These are phyloP conservation scores for Clonostachys chloroleuca DNA, from an alignment of 2,329 filamentous ascomycete species.

Conservation along the genomic window DNA sequence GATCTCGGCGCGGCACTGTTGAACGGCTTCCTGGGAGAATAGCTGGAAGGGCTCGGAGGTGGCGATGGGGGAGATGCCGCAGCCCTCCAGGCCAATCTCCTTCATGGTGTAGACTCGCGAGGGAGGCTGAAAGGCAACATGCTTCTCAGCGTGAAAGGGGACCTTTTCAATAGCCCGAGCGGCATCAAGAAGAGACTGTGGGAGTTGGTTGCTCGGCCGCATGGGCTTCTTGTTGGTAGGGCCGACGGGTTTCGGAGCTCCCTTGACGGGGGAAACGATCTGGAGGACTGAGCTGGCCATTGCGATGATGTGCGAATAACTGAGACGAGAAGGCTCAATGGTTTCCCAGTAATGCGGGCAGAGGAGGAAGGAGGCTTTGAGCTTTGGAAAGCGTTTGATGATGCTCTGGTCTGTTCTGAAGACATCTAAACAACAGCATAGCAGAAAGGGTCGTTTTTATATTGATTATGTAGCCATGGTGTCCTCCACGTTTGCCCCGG, in stretches of 20 bases:
- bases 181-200: conserved; percentile 17
- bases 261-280: conserved; percentile 2
- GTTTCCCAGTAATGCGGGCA: no score
- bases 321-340: no score
- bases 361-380: no score
- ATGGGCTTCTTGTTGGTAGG: conserved; percentile 16
- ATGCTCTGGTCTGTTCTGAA: no score
- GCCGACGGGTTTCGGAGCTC: conserved; percentile 12
- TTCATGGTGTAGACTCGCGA: conserved; percentile 54
- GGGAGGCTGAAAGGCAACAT: conserved; percentile 47
- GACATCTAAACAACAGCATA: no score
- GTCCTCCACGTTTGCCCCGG: no score
- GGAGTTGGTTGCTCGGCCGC: conserved; percentile 9
- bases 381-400: no score
- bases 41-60: conserved; percentile 62
- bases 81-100: conserved; percentile 48
- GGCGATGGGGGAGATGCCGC: conserved; percentile 57
- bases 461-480: no score
- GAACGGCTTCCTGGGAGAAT: conserved; percentile 56
- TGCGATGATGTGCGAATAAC: no score
- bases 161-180: conserved; percentile 9
- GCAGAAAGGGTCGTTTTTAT: no score
- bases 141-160: conserved; percentile 47
- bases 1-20: conserved; percentile 59
- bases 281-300: no score